phyloP scores from a whole-genome alignment of 2,329 filamentous ascomycete species.

The Colletotrichum horii region DNA sequence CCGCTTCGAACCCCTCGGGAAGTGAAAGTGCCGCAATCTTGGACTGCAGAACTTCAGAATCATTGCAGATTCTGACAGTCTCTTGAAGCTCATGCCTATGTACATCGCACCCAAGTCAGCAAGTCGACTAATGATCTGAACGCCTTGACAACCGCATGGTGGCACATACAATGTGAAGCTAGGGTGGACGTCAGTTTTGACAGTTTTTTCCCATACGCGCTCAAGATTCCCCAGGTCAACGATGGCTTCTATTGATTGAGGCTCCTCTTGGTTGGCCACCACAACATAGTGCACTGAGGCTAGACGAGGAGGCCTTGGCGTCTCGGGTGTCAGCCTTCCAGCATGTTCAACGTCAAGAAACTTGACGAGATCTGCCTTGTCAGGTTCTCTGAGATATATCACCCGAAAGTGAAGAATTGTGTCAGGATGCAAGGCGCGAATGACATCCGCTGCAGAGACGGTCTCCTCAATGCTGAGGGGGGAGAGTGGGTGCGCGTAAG shows the following conservation, averaged over 20 bases:
- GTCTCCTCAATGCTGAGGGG: conserved; percentile 30
- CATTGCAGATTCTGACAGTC: neutral
- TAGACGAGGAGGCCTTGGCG: conserved; percentile 4
- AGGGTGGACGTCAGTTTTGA: neutral
- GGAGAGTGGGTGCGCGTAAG: conserved; percentile 31
- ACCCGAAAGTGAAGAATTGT: conserved; percentile 39
- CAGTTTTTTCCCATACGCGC: neutral
- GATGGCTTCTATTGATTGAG: conserved; percentile 36
- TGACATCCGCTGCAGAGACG: conserved; percentile 35
- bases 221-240: conserved; percentile 30
- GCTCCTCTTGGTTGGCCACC: neutral
- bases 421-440: conserved; percentile 32
- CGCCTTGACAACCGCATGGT: neutral
- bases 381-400: conserved; percentile 46
- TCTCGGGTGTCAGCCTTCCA: neutral
- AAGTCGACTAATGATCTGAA: neutral
- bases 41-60: neutral
- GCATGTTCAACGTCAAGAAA: conserved; percentile 41
- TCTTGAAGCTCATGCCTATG: neutral
- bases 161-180: neutral
- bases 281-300: conserved; percentile 4
- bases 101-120: neutral
- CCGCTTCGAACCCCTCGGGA: conserved; percentile 32
- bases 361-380: conserved; percentile 39
- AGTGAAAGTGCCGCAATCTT: neutral